A percentile compares a stretch with the other conserved stretches of the same genome.
Conservation (phyloP, 257 asterid genomes). For the Solanum corneliomulleri region DNA sequence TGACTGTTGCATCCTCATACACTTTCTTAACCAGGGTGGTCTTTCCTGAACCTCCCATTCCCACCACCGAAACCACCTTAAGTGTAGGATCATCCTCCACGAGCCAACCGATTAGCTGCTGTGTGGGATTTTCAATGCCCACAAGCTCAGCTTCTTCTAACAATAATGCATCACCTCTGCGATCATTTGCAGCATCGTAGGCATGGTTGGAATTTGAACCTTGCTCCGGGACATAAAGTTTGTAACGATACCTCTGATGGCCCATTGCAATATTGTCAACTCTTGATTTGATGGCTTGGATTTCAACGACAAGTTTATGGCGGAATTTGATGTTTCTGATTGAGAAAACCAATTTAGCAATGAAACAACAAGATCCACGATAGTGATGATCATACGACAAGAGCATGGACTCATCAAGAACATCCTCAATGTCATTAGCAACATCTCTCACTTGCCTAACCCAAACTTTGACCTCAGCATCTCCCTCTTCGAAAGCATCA, state of each 20-base stretch:
- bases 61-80: conserved; percentile 18
- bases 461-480: neutral
- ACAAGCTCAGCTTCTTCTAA: conserved; percentile 19
- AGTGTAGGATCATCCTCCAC: conserved; percentile 3
- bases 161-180: conserved; percentile 17
- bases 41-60: conserved; percentile 32
- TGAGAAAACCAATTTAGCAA: neutral
- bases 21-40: conserved; percentile 28
- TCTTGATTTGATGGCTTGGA: conserved; percentile 3
- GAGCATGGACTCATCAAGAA: conserved; percentile 10
- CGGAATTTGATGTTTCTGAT: conserved; percentile 1
- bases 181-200: neutral
- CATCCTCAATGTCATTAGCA: conserved; percentile 1
- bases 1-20: conserved; percentile 9
- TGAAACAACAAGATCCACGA: neutral
- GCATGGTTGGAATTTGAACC: neutral
- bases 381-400: neutral
- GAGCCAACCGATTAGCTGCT: conserved; percentile 1
- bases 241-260: conserved; percentile 4
- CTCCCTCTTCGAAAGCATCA: neutral
- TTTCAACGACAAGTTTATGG: conserved; percentile 9
- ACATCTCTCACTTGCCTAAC: conserved; percentile 3
- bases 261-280: neutral
- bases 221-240: neutral
- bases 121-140: conserved; percentile 21